These are phyloP conservation scores for Candida argentea DNA, from an alignment of 805 yeast genomes.

Conservation along the genomic window DNA sequence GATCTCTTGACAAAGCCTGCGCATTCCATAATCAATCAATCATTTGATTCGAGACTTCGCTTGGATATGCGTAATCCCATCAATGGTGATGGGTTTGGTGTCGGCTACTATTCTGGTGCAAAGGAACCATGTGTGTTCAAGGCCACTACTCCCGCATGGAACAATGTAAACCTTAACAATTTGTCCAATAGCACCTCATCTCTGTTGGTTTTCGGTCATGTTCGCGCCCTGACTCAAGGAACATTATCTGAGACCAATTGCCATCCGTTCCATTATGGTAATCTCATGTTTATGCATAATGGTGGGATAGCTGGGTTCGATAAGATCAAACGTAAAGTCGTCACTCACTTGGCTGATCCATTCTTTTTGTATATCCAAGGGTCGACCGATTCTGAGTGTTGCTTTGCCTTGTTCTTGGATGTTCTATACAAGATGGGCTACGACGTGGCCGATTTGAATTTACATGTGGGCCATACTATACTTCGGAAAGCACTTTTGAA, in stretches of 20 bases:
- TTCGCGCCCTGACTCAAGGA: slow-evolving; percentile 93
- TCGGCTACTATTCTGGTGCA: slow-evolving; percentile 62
- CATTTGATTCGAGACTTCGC: slow-evolving; percentile 82
- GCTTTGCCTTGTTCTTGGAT: slow-evolving; percentile 81
- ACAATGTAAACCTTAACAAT: slow-evolving; percentile 79
- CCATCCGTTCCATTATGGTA: slow-evolving; percentile 87
- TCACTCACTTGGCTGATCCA: slow-evolving; percentile 67
- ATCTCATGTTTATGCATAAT: slow-evolving; percentile 93
- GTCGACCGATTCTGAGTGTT: slow-evolving; percentile 91
- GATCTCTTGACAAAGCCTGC: slow-evolving; percentile 90
- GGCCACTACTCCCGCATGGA: slow-evolving; percentile 98
- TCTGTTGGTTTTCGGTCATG: slow-evolving; percentile 84
- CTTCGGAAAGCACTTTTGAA: slow-evolving; percentile 59
- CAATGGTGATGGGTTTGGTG: slow-evolving; percentile 98
- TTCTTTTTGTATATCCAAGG: slow-evolving; percentile 82
- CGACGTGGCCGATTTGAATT: slow-evolving; percentile 41
- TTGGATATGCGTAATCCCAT: slow-evolving; percentile 86
- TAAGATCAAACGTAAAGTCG: slow-evolving; percentile 60
- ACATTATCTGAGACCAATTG: slow-evolving; percentile 91
- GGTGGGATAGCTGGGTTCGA: slow-evolving; percentile 77
- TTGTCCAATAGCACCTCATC: slow-evolving; percentile 84
- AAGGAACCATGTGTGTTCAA: slow-evolving; percentile 81
- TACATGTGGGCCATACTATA: slow-evolving; percentile 38
- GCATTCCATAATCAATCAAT: slow-evolving; percentile 93
- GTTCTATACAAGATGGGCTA: slow-evolving; percentile 65